Conservation (phyloP, 2,329 filamentous ascomycete genomes). For the Colletotrichum eleusines region DNA sequence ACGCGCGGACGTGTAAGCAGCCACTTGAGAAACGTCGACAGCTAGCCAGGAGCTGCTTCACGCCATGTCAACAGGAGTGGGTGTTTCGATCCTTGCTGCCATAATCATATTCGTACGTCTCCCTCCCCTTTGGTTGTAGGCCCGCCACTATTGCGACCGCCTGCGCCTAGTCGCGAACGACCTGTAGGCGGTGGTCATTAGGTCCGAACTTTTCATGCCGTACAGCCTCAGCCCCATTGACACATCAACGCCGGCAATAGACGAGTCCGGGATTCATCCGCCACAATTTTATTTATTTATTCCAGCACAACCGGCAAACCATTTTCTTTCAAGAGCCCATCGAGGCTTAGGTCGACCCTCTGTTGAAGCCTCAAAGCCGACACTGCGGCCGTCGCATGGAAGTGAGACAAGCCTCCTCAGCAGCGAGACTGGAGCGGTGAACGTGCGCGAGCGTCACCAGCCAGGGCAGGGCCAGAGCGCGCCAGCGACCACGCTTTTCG, state of each 20-base stretch:
- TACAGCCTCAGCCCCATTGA: background rate
- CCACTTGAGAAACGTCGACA: background rate
- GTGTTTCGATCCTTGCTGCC: background rate
- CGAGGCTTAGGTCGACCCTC: background rate
- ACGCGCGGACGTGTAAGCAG: background rate
- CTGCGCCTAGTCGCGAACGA: background rate
- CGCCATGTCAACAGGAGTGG: too few species aligned
- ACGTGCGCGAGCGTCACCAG: background rate
- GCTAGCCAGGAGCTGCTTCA: background rate
- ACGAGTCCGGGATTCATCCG: conserved; percentile 1
- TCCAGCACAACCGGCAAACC: background rate
- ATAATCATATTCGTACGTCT: too few species aligned
- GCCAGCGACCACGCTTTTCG: background rate
- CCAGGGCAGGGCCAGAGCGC: conserved; percentile 31
- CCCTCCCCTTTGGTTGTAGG: background rate
- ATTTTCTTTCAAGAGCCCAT: conserved; percentile 5
- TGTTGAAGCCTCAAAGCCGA: conserved; percentile 17
- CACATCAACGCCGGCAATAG: conserved; percentile 19
- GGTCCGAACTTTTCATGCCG: conserved; percentile 19
- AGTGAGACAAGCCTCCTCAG: conserved; percentile 14
- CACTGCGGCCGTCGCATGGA: conserved; percentile 31
- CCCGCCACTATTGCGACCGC: background rate
- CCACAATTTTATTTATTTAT: background rate
- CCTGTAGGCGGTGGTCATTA: background rate
- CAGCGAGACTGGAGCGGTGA: conserved; percentile 6